These are phyloP conservation scores for Pogostemon cablin DNA, from an alignment of 257 asterid species.

Conservation along the genomic window DNA sequence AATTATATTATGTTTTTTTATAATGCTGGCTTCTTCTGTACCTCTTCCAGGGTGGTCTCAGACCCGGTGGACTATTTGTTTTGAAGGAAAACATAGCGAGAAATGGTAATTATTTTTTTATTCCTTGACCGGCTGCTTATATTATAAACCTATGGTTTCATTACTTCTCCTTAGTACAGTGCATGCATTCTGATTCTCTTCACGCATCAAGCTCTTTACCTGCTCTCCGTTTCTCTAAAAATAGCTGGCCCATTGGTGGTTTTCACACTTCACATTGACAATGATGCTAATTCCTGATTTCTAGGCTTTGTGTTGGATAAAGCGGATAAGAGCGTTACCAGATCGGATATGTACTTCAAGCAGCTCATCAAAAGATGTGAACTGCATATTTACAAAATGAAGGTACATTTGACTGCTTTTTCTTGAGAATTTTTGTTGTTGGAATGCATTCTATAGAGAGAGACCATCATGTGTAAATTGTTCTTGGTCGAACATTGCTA, in stretches of 20 bases:
- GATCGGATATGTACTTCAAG: slow-evolving; percentile 87
- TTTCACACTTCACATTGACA: not conserved
- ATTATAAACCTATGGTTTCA: not conserved
- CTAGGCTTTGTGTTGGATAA: slow-evolving; percentile 91
- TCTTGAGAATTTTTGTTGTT: not conserved
- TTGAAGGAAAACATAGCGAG: slow-evolving; percentile 90
- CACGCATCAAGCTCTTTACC: not conserved
- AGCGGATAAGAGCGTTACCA: slow-evolving; percentile 84
- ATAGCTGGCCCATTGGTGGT: too few relatives aligned
- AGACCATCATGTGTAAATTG: not conserved
- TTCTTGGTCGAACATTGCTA: not conserved
- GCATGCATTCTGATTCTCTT: too few relatives aligned
- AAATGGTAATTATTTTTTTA: slow-evolving; percentile 53
- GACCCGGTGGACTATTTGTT: slow-evolving; percentile 81
- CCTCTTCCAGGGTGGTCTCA: slow-evolving; percentile 73
- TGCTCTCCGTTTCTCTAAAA: not conserved
- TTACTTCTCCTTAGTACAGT: not conserved
- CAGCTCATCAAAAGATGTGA: slow-evolving; percentile 83
- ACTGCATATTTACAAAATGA: slow-evolving; percentile 66
- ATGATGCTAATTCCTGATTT: slow-evolving; percentile 16
- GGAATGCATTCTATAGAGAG: not conserved
- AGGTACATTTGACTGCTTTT: slow-evolving; percentile 46
- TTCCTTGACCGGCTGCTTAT: not conserved
- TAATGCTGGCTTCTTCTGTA: slow-evolving; percentile 1
- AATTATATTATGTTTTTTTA: not conserved